These are phyloP conservation scores for Fistulifera pelliculosa DNA, from an alignment of 108 stramenopile species.

Conservation along the genomic window DNA sequence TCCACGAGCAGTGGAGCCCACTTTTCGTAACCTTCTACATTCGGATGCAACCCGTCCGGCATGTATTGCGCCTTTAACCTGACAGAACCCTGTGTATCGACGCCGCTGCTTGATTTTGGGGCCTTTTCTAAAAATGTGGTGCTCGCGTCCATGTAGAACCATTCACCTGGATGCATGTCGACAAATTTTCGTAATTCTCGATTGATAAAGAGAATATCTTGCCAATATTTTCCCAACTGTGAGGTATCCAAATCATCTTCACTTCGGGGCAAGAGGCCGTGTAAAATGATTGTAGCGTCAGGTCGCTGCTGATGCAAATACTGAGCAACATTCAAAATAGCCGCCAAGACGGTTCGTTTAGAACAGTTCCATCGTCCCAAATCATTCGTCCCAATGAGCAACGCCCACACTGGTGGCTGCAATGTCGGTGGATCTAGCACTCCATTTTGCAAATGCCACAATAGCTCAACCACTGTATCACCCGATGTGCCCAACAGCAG, in stretches of 20 bases:
- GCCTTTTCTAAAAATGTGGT: background rate
- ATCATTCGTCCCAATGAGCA: slow-evolving; percentile 12
- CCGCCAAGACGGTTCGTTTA: slow-evolving; percentile 1
- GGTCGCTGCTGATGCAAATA: slow-evolving; percentile 2
- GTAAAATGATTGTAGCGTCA: slow-evolving; percentile 4
- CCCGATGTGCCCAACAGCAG: slow-evolving; percentile 57
- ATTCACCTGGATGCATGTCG: background rate
- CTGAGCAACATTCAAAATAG: slow-evolving; percentile 7
- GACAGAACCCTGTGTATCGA: background rate
- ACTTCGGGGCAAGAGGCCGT: slow-evolving; percentile 10
- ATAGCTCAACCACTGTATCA: slow-evolving; percentile 47
- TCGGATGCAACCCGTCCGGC: slow-evolving; percentile 22
- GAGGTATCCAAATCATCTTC: background rate
- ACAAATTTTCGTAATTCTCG: background rate
- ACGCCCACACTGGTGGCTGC: slow-evolving; percentile 2
- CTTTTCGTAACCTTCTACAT: slow-evolving; percentile 1
- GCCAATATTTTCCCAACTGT: background rate
- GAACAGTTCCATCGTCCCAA: slow-evolving; percentile 1
- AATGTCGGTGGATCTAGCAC: background rate
- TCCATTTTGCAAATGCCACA: slow-evolving; percentile 3
- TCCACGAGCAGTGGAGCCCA: slow-evolving; percentile 16
- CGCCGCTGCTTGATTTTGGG: background rate
- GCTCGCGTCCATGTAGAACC: slow-evolving; percentile 5
- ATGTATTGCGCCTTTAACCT: background rate
- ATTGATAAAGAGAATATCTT: background rate